Base-by-base conservation (phyloP, 2,329 filamentous ascomycete species). In the Colletotrichum sp. region DNA sequence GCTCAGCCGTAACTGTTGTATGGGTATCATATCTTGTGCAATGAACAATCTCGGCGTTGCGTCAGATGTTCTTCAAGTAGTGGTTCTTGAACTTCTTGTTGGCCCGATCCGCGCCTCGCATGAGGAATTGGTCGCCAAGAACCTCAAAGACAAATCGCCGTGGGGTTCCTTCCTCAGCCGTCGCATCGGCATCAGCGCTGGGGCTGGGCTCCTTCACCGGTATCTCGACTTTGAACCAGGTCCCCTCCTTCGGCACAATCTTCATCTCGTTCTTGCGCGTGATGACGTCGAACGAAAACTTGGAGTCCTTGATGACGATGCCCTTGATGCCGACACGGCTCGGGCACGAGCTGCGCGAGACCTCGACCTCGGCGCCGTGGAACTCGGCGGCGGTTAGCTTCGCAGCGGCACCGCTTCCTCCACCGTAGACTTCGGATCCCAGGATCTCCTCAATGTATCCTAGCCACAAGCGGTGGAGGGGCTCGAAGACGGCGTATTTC, bases 41-140 rank as follows among this genome's bases (percentile, higher is more conserved):
- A 16, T 16, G 3, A 2, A 3, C 0, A 6, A 13, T 60, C 6
- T 2, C n/a, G 4, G n/a, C 1, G 10, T 52, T 21, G 9, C 18
- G 8, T 94, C 87, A 98, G 16, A 98, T 83, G 78, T 94, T 92
- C 65, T 92, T 89, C 77, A 96, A 88, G 80, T 95, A 95, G 82
- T 96, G 96, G 82, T 91, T 89, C 85, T 97, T 98, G 85, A 98
- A 98, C 86, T 98, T 98, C 86, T 92, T 95, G 80, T 94, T 98
- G 65, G 96, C 95, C 26, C 97, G 89, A 82, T 98, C 96, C 18
- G 94, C 92, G 4, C 96, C 93, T 13, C 96, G 90, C 78, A 93
- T 92, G 88, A 95, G 92, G 81, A 98, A 96, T 82, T 97, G 95
- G 79, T 95, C 94, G 4, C 97, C 97, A 78, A 96, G 91, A 3